A percentile compares a stretch with the other conserved stretches of the same genome.
Conservation (phyloP, 768 basidiomycete species). For the Boletus bicolor region DNA sequence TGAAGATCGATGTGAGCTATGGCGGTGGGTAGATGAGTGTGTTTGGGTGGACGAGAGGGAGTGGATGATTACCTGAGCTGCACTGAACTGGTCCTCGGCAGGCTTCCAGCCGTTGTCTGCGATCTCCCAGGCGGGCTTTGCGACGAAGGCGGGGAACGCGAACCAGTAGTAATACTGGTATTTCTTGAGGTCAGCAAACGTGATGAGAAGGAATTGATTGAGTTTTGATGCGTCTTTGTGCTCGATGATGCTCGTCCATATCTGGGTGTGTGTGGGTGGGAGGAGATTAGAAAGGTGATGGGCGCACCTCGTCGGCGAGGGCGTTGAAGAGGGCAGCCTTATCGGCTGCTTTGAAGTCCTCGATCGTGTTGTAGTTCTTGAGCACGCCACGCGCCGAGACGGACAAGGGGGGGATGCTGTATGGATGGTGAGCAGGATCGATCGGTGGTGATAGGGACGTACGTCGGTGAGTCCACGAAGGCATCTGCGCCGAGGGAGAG, state of each 20-base stretch:
- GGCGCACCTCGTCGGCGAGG: conserved; percentile 60
- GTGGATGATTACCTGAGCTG: conserved; percentile 36
- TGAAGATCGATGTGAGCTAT: conserved; percentile 54
- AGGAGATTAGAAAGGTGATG: background rate
- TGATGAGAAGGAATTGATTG: conserved; percentile 82
- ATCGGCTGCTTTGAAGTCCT: conserved; percentile 88
- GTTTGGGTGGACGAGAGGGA: background rate
- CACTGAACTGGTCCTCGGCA: conserved; percentile 44
- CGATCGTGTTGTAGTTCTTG: conserved; percentile 97
- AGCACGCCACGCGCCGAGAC: conserved; percentile 60
- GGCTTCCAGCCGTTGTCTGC: conserved; percentile 54
- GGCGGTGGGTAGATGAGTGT: background rate
- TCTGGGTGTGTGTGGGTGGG: conserved; percentile 38
- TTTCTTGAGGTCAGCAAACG: conserved; percentile 96
- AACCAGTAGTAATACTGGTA: conserved; percentile 99
- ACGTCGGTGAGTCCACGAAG: conserved; percentile 52
- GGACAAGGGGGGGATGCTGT: conserved; percentile 47
- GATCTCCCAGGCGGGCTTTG: conserved; percentile 90
- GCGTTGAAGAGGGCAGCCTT: conserved; percentile 85
- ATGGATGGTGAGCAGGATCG: conserved; percentile 2
- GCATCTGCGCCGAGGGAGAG: conserved; percentile 63
- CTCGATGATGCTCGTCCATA: conserved; percentile 60
- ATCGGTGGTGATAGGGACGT: conserved; percentile 20
- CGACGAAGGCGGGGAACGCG: conserved; percentile 87
- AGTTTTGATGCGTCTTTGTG: conserved; percentile 55